Evolutionary conservation across 306 rosid genomes (phyloP).

Genomic region (Trifolium fragiferum): DNA sequence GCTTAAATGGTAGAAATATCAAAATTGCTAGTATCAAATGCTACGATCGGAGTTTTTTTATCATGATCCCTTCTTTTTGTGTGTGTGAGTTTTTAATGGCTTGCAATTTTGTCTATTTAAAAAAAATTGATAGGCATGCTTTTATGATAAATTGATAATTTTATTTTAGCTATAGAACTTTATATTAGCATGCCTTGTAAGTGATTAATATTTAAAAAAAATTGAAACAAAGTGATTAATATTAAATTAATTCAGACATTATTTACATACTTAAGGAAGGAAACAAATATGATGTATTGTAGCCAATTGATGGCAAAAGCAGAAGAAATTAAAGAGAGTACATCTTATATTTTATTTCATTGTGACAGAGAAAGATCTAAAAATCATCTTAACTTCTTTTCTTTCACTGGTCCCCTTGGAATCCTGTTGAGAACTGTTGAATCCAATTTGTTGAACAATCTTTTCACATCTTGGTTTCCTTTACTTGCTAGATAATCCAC

Average conservation of each 20-base stretch:
- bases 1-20: too few relatives aligned
- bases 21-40: too few relatives aligned
- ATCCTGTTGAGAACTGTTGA: constrained; percentile 59
- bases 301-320: constrained; percentile 26
- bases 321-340: background rate
- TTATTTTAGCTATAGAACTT: too few relatives aligned
- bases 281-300: background rate
- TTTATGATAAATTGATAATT: too few relatives aligned
- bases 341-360: constrained; percentile 5
- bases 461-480: constrained; percentile 56
- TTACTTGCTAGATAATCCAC: constrained; percentile 57
- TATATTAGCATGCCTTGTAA: too few relatives aligned
- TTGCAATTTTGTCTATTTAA: too few relatives aligned
- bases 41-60: too few relatives aligned
- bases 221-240: background rate
- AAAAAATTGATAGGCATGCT: too few relatives aligned
- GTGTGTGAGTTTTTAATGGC: too few relatives aligned
- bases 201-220: background rate
- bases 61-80: too few relatives aligned
- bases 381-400: constrained; percentile 44
- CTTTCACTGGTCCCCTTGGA: constrained; percentile 68
- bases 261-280: constrained; percentile 3
- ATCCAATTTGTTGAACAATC: constrained; percentile 52
- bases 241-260: background rate
- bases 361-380: background rate